Conservation (phyloP, 2,329 filamentous ascomycete genomes). For the Didymosphaeria variabile region DNA sequence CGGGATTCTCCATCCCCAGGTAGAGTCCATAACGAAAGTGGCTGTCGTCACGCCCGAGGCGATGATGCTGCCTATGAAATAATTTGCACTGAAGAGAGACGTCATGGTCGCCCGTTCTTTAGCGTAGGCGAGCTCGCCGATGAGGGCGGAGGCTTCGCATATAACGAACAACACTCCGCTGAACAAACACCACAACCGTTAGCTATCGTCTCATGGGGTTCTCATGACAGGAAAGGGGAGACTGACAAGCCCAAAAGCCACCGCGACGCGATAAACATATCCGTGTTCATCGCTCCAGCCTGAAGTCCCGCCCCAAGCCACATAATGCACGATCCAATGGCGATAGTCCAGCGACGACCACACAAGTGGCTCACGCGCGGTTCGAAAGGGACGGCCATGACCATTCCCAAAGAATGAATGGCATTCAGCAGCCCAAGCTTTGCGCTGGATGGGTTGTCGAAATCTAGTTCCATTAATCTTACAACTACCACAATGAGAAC, state of each 20-base stretch:
- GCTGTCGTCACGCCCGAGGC: conserved; percentile 2
- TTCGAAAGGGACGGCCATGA: conserved; percentile 4
- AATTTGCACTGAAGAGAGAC: conserved; percentile 1
- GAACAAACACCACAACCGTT: not conserved
- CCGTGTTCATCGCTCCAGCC: not conserved
- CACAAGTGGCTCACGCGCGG: not conserved
- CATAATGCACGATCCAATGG: conserved; percentile 2
- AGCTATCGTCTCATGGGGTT: too few species aligned
- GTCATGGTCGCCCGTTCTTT: conserved; percentile 6
- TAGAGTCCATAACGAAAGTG: conserved; percentile 1
- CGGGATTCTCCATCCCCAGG: conserved; percentile 6
- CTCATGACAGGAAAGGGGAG: not conserved
- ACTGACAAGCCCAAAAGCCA: conserved; percentile 8
- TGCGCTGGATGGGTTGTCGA: conserved; percentile 1
- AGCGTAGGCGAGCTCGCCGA: conserved; percentile 5
- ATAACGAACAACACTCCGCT: conserved; percentile 3
- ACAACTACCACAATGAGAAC: not conserved
- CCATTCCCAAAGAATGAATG: conserved; percentile 8
- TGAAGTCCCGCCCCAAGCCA: conserved; percentile 7
- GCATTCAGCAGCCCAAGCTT: conserved; percentile 5
- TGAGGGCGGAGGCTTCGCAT: conserved; percentile 5
- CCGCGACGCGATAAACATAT: conserved; percentile 7
- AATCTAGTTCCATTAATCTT: not conserved
- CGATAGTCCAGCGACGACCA: conserved; percentile 8
- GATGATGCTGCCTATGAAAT: conserved; percentile 2